Evolutionary conservation across 2,329 filamentous ascomycete species (phyloP).

Genomic region (Pseudogymnoascus sp.): DNA sequence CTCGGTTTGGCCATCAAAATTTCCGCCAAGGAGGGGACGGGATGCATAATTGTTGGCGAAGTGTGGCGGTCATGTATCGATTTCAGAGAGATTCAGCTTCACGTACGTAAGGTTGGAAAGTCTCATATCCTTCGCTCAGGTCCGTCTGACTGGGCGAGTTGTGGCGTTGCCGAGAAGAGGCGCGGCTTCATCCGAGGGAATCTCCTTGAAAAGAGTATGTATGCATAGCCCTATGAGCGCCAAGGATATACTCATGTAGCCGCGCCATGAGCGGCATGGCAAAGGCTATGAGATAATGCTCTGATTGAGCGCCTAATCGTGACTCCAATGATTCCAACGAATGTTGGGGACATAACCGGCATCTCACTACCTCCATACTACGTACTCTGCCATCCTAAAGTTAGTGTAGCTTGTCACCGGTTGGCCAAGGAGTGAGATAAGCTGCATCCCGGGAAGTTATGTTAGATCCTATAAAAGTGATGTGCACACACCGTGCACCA

Average conservation of each 20-base stretch:
- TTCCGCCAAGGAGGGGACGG: not conserved
- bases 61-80: not conserved
- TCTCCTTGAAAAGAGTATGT: not conserved
- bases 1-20: conserved; percentile 6
- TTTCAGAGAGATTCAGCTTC: not conserved
- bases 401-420: not conserved
- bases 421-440: conserved; percentile 6
- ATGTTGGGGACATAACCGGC: not conserved
- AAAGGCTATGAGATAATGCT: not conserved
- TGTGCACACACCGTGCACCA: conserved; percentile 5
- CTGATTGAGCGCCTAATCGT: not conserved
- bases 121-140: not conserved
- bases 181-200: not conserved
- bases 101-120: not conserved
- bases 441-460: conserved; percentile 3
- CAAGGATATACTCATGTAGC: not conserved
- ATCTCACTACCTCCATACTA: conserved; percentile 6
- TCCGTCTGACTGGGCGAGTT: not conserved
- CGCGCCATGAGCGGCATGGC: not conserved
- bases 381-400: not conserved
- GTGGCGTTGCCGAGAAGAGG: not conserved
- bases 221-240: not conserved
- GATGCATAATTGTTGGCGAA: not conserved
- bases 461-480: conserved; percentile 7
- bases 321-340: not conserved